Conservation (phyloP, 2,329 filamentous ascomycete genomes). For the Ilyonectria mors-panacis region DNA sequence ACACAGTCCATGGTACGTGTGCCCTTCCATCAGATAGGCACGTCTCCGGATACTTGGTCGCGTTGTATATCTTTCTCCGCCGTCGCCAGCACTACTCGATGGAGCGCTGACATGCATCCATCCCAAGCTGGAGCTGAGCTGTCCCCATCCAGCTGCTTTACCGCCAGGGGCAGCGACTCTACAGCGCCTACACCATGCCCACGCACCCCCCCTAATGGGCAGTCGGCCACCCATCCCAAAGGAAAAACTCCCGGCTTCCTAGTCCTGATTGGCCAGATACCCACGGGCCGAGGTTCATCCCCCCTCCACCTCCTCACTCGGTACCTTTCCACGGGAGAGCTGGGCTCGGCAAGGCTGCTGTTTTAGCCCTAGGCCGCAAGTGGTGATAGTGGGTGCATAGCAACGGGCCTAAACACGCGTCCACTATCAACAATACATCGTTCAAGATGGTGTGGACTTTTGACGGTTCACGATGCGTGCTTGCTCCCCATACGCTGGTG, state of each 20-base stretch:
- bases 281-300: slow-evolving; percentile 28
- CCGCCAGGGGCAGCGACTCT: not conserved
- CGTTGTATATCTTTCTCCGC: not conserved
- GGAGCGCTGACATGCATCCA: not conserved
- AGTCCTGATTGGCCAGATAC: slow-evolving; percentile 16
- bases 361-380: slow-evolving; percentile 14
- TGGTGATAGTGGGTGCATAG: slow-evolving; percentile 26
- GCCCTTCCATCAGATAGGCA: not conserved
- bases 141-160: not conserved
- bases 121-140: slow-evolving; percentile 4
- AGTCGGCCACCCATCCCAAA: slow-evolving; percentile 12
- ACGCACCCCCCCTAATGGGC: not conserved
- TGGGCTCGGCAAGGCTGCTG: slow-evolving; percentile 13
- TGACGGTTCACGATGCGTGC: not conserved
- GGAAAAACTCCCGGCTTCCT: slow-evolving; percentile 7
- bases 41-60: not conserved
- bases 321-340: slow-evolving; percentile 21
- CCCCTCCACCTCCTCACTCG: slow-evolving; percentile 4
- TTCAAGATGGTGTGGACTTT: not conserved
- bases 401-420: slow-evolving; percentile 21
- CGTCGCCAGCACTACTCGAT: not conserved
- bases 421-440: slow-evolving; percentile 15
- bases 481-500: not conserved
- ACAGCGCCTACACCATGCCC: not conserved
- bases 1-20: not conserved